Base-by-base conservation (phyloP, 345 rosid species). In the Citrus reticulata region DNA sequence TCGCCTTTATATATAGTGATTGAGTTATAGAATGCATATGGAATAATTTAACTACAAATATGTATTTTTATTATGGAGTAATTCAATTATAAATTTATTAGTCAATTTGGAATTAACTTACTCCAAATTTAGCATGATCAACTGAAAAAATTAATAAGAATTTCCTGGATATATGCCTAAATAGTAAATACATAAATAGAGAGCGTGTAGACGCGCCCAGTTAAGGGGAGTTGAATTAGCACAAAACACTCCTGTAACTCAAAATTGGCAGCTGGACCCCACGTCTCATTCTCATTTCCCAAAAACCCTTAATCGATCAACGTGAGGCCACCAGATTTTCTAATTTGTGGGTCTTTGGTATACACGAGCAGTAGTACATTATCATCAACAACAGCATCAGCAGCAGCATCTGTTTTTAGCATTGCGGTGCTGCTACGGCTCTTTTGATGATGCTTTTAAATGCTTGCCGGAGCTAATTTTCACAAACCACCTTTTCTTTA, bases 371-470 rank as follows among this genome's bases (percentile, higher is more conserved):
- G 73, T 67, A 67, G 73, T 67, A 67, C 73, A 66, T 24, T 66
- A 76, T 57, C 77, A 66, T 58, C 75, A n/a, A 16, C 73, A 70
- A 27, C 60, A 49, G 25, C 74, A 71, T 22, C 42, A 19, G 34
- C 61, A 49, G 54, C 51, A 37, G 66, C 82, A 68, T 77, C 76
- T 73, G 25, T 68, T 84, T 77, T 80, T 72, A 57, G 82, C 84
- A 79, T 90, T 87, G 86, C 92, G 89, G 91, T 80, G 84, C 88
- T 86, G 80, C 83, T 80, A 92, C 93, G 93, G 77, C 90, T 87
- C 87, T 75, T 75, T 77, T n/a, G 6, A 29, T 51, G 37, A 77
- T 65, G 63, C 77, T 74, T 77, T 81, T 76, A 77, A 58, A 68
- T 78, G 27, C 77, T 82, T 62, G 78, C 85, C 73, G 71, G 85